Percentiles rank a stretch among this genome's conserved stretches.
phyloP scores from a whole-genome alignment of 2,329 filamentous ascomycete genomes.

The Botrytis galanthina region DNA sequence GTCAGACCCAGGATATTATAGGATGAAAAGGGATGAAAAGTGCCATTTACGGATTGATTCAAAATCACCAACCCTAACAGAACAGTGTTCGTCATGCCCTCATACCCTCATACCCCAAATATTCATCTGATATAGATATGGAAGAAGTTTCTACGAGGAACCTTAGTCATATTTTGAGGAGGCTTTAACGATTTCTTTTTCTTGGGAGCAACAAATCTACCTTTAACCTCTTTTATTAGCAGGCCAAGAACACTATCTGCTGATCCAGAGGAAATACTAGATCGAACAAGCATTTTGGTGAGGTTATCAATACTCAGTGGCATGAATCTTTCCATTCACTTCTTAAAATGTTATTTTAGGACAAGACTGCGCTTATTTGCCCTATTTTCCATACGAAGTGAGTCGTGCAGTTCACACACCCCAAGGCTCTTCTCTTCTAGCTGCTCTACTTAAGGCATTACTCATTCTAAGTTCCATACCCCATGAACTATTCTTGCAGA shows the following conservation, averaged over 20 bases:
- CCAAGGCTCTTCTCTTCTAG: neutral
- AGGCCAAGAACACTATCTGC: neutral
- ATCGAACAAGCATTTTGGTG: neutral
- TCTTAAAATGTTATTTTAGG: neutral
- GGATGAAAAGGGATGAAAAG: neutral
- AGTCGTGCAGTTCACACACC: neutral
- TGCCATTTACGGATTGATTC: neutral
- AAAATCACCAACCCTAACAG: neutral
- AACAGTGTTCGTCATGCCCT: neutral
- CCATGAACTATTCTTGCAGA: neutral
- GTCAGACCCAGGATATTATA: neutral
- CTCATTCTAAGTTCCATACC: neutral
- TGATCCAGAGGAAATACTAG: neutral
- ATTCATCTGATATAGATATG: neutral
- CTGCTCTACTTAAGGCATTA: neutral
- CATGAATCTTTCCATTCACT: neutral
- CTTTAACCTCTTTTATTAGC: neutral
- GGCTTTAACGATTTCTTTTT: neutral
- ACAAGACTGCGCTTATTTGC: neutral
- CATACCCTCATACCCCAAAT: neutral
- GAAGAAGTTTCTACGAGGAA: neutral
- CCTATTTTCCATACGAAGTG: neutral
- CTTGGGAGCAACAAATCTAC: neutral
- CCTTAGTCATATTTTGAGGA: neutral
- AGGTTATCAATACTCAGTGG: neutral